Evolutionary conservation across 2,329 filamentous ascomycete species (phyloP).

Genomic region (Calonectria henricotiae): DNA sequence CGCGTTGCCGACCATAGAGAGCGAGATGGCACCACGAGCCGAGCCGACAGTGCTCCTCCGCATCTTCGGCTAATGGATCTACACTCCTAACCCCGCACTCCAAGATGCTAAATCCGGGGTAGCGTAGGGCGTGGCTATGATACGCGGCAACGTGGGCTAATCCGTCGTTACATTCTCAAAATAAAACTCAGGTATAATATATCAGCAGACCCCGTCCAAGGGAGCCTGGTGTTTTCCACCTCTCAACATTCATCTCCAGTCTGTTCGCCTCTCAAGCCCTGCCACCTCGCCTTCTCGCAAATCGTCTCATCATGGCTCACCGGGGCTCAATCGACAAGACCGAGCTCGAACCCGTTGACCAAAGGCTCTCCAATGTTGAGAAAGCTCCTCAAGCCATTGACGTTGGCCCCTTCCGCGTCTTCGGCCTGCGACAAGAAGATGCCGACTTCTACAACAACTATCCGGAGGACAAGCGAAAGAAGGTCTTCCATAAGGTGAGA

Average conservation of each 20-base stretch:
- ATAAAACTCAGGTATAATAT: conserved; percentile 44
- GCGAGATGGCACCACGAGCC: conserved; percentile 21
- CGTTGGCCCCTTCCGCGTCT: conserved; percentile 46
- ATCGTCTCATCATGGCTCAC: conserved; percentile 38
- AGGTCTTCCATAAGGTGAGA: conserved; percentile 45
- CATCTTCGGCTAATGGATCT: conserved; percentile 42
- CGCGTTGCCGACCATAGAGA: conserved; percentile 20
- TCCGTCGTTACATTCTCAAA: conserved; percentile 23
- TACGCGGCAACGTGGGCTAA: conserved; percentile 19
- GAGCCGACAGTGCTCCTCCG: conserved; percentile 17
- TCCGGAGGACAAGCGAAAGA: conserved; percentile 47
- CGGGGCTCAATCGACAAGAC: conserved; percentile 49
- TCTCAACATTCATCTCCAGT: conserved; percentile 20
- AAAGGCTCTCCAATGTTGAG: conserved; percentile 43
- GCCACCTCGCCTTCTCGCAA: neutral
- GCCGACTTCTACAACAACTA: conserved; percentile 49
- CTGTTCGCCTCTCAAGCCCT: neutral
- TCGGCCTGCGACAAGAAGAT: conserved; percentile 45
- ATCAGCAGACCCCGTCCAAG: conserved; percentile 20
- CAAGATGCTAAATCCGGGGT: conserved; percentile 43
- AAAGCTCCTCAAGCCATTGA: conserved; percentile 43
- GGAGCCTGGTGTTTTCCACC: conserved; percentile 18
- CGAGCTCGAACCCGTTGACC: conserved; percentile 42
- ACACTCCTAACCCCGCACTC: conserved; percentile 45
- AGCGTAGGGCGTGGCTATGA: conserved; percentile 9